These are phyloP conservation scores for Endocalyx cinctus DNA, from an alignment of 2,329 filamentous ascomycete genomes.

Conservation along the genomic window DNA sequence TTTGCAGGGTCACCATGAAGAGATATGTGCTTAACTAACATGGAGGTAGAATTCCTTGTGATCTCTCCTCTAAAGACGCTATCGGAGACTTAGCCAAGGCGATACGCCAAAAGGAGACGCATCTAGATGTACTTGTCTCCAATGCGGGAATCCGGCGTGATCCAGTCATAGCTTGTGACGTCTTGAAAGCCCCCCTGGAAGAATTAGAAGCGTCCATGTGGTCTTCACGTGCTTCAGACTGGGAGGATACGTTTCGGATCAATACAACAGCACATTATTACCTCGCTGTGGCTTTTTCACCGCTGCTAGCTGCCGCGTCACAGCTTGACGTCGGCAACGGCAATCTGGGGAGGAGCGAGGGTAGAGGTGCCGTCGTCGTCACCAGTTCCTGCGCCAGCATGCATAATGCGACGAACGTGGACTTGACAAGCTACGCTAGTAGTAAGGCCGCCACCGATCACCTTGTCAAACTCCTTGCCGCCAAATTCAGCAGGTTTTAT, in stretches of 20 bases:
- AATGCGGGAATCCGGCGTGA: conserved; percentile 46
- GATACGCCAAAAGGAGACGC: conserved; percentile 24
- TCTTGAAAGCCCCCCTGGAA: conserved; percentile 34
- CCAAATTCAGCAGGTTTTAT: conserved; percentile 37
- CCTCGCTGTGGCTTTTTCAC: conserved; percentile 40
- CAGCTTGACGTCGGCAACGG: conserved; percentile 13
- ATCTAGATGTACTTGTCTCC: conserved; percentile 43
- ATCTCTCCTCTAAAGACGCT: conserved; percentile 1
- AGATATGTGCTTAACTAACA: background rate
- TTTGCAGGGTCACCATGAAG: background rate
- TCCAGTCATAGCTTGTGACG: conserved; percentile 37
- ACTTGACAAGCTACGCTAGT: conserved; percentile 45
- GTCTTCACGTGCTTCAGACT: conserved; percentile 38
- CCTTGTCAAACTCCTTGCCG: conserved; percentile 41
- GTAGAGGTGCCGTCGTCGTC: conserved; percentile 41
- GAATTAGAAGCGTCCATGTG: conserved; percentile 43
- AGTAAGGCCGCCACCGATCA: conserved; percentile 51
- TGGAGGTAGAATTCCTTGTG: background rate
- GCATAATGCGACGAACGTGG: conserved; percentile 48
- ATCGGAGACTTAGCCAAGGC: background rate
- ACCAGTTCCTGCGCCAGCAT: conserved; percentile 49
- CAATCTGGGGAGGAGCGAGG: conserved; percentile 29
- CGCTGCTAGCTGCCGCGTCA: conserved; percentile 37
- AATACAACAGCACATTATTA: conserved; percentile 49
- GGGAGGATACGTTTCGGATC: conserved; percentile 40